Conservation (phyloP, 257 asterid genomes). For the Jacaranda mimosifolia region DNA sequence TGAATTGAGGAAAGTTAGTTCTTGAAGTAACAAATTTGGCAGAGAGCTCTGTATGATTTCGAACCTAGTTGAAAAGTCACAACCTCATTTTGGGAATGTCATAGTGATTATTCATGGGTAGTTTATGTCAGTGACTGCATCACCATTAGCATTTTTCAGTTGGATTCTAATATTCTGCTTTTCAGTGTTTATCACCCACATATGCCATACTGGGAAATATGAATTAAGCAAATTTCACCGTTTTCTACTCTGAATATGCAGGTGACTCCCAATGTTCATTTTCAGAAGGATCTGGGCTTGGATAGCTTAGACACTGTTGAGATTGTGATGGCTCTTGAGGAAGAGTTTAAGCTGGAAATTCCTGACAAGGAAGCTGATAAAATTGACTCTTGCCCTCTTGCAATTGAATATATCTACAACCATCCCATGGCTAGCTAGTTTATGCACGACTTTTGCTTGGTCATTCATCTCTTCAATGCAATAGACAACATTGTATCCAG, state of each 20-base stretch:
- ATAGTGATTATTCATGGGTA: neutral
- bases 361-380: constrained; percentile 88
- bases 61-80: neutral
- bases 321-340: constrained; percentile 86
- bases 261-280: constrained; percentile 81
- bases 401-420: constrained; percentile 70
- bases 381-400: constrained; percentile 76
- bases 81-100: neutral
- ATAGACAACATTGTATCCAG: constrained; percentile 34
- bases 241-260: constrained; percentile 42
- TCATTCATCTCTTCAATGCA: constrained; percentile 36
- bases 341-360: constrained; percentile 87
- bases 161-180: constrained; percentile 1
- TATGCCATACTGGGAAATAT: neutral
- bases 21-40: neutral
- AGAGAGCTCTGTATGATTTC: neutral
- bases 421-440: constrained; percentile 79
- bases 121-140: neutral
- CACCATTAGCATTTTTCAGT: neutral
- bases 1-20: neutral
- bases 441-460: constrained; percentile 8
- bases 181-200: neutral
- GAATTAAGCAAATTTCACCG: constrained; percentile 5
- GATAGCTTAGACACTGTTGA: constrained; percentile 89
- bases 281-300: constrained; percentile 78